Conservation (phyloP, 495 filamentous ascomycete genomes). For the Penicillium egyptiacum region DNA sequence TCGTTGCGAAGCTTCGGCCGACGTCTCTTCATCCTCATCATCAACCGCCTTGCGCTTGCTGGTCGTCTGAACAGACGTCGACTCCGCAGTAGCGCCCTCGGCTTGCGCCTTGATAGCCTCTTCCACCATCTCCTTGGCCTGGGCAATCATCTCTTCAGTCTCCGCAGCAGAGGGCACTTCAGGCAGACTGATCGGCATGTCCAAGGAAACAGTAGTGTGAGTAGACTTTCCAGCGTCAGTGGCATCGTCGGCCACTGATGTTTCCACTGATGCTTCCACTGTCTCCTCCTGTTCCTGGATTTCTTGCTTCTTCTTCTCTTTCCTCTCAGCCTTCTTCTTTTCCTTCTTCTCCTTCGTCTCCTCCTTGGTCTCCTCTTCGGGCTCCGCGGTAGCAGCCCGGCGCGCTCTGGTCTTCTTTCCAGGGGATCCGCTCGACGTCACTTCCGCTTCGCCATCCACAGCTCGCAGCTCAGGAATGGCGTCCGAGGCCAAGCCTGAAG, state of each 20-base stretch:
- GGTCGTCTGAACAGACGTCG: slow-evolving; percentile 46
- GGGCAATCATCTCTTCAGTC: slow-evolving; percentile 75
- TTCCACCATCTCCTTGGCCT: slow-evolving; percentile 87
- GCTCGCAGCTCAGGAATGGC: slow-evolving; percentile 18
- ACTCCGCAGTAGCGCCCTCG: slow-evolving; percentile 35
- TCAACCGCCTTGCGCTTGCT: slow-evolving; percentile 85
- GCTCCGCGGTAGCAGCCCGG: slow-evolving; percentile 36
- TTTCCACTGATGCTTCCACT: slow-evolving; percentile 23
- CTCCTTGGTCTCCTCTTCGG: slow-evolving; percentile 33
- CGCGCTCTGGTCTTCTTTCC: slow-evolving; percentile 36
- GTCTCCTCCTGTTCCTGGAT: slow-evolving; percentile 60
- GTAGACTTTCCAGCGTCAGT: slow-evolving; percentile 63
- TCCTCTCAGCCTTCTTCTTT: slow-evolving; percentile 43
- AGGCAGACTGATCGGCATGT: slow-evolving; percentile 65
- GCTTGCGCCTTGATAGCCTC: slow-evolving; percentile 63
- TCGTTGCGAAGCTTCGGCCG: slow-evolving; percentile 45
- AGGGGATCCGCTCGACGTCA: slow-evolving; percentile 26
- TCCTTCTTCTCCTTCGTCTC: slow-evolving; percentile 24
- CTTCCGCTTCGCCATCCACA: slow-evolving; percentile 33
- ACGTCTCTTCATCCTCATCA: slow-evolving; percentile 56
- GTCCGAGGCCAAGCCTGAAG: slow-evolving; percentile 32
- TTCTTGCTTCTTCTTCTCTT: slow-evolving; percentile 33
- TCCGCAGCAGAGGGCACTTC: slow-evolving; percentile 72
- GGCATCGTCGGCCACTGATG: slow-evolving; percentile 33
- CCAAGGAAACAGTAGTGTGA: slow-evolving; percentile 75